Conservation (phyloP, 176 grass and related monocot species). For the Bonia amplexicaulis region DNA sequence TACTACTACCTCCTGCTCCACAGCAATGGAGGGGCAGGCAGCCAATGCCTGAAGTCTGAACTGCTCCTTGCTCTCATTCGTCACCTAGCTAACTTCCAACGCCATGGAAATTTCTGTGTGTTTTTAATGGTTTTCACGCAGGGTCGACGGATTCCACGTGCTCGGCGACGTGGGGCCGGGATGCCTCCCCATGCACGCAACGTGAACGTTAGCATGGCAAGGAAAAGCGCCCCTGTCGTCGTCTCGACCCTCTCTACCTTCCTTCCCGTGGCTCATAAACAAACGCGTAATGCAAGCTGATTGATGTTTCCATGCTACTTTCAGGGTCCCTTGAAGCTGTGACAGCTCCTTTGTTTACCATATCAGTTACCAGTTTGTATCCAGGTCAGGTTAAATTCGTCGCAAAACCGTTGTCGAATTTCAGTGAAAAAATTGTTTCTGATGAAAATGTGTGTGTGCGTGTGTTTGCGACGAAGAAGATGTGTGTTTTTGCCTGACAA, state of each 20-base stretch:
- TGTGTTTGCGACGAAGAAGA: no score
- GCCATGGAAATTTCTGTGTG: neutral
- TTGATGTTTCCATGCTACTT: conserved; percentile 8
- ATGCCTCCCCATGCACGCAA: conserved; percentile 86
- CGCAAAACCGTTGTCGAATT: neutral
- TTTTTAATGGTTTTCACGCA: neutral
- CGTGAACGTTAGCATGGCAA: conserved; percentile 20
- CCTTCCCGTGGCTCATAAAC: conserved; percentile 6
- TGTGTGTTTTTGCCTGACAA: neutral
- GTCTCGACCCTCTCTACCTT: conserved; percentile 28
- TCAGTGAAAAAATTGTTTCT: neutral
- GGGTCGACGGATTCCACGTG: conserved; percentile 24
- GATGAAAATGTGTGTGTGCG: neutral
- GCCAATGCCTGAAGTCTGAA: neutral
- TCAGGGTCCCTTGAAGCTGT: neutral
- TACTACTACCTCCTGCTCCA: neutral
- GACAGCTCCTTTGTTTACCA: neutral
- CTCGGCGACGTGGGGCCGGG: conserved; percentile 21
- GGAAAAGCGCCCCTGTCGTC: neutral
- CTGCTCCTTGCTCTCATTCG: neutral
- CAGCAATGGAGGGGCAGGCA: neutral
- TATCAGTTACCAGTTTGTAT: neutral
- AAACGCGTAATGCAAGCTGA: neutral
- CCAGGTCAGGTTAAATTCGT: neutral
- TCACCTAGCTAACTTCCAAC: neutral